Conservation (phyloP, 768 basidiomycete species). For the Rhodotorula paludigena region DNA sequence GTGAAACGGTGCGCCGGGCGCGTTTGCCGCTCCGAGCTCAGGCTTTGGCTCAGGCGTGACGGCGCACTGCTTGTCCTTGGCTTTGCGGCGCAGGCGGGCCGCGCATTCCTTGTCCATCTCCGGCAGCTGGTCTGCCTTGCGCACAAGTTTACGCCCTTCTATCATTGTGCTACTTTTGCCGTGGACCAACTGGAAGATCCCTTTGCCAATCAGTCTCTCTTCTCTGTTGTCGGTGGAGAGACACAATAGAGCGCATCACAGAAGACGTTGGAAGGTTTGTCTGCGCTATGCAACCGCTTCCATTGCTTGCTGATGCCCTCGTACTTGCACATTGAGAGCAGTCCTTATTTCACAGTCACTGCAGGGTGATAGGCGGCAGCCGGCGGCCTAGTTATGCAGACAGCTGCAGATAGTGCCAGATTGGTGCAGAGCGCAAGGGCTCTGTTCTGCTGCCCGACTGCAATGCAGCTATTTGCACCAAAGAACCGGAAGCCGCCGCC, state of each 20-base stretch:
- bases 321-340: conserved; percentile 58
- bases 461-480: not conserved
- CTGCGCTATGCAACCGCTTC: no score
- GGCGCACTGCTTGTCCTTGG: conserved; percentile 28
- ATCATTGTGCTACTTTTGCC: no score
- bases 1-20: not conserved
- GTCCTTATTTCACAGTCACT: conserved; percentile 82
- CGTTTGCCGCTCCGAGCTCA: not conserved
- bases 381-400: conserved; percentile 78
- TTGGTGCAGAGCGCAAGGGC: conserved; percentile 67
- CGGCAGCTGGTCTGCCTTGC: no score
- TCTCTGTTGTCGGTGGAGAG: conserved; percentile 76
- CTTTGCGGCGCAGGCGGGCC: not conserved
- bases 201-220: no score
- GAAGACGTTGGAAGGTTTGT: conserved; percentile 69
- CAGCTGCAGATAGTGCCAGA: conserved; percentile 72
- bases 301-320: conserved; percentile 46
- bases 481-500: conserved; percentile 76
- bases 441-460: conserved; percentile 40
- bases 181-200: no score
- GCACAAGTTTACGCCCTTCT: no score
- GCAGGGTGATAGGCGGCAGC: conserved; percentile 91
- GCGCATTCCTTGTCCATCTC: conserved; percentile 9
- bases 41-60: not conserved
- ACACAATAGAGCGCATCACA: conserved; percentile 80